Percentiles rank a stretch among this genome's conserved stretches.
Evolutionary conservation across 176 grass and related monocot genomes (phyloP).

Genomic region (Echinochloa phyllopogon): DNA sequence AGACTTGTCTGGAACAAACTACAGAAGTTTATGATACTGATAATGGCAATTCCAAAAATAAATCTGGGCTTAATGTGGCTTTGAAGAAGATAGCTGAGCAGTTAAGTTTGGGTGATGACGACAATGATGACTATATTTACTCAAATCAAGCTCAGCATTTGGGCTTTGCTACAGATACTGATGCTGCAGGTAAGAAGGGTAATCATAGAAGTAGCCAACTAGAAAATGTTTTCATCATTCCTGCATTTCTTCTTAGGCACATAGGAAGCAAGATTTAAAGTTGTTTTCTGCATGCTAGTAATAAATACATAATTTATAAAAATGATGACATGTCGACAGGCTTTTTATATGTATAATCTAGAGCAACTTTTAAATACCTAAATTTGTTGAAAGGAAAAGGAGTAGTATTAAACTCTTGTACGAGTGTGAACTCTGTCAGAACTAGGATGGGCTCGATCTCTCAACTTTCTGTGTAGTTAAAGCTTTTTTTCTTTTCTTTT

Average conservation of each 20-base stretch:
- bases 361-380: neutral
- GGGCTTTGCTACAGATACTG: conserved; percentile 32
- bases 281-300: neutral
- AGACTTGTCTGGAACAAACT: conserved; percentile 34
- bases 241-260: conserved; percentile 34
- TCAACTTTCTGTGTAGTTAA: neutral
- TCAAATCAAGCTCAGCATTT: conserved; percentile 42
- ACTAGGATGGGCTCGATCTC: neutral
- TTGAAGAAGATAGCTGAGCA: conserved; percentile 75
- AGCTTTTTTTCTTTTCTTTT: neutral
- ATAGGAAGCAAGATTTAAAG: neutral
- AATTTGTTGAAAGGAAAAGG: conserved; percentile 6
- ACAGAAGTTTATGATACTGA: conserved; percentile 45
- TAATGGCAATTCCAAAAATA: conserved; percentile 48
- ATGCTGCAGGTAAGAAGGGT: conserved; percentile 38
- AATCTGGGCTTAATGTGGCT: conserved; percentile 71
- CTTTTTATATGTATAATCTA: neutral
- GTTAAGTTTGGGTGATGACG: conserved; percentile 90
- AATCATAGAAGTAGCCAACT: conserved; percentile 31
- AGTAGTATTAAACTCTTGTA: neutral
- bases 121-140: conserved; percentile 82
- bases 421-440: neutral
- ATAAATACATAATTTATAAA: neutral
- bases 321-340: neutral
- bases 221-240: conserved; percentile 46